Evolutionary conservation across 2,329 filamentous ascomycete genomes (phyloP).

Genomic region (Botrytis paeoniae): DNA sequence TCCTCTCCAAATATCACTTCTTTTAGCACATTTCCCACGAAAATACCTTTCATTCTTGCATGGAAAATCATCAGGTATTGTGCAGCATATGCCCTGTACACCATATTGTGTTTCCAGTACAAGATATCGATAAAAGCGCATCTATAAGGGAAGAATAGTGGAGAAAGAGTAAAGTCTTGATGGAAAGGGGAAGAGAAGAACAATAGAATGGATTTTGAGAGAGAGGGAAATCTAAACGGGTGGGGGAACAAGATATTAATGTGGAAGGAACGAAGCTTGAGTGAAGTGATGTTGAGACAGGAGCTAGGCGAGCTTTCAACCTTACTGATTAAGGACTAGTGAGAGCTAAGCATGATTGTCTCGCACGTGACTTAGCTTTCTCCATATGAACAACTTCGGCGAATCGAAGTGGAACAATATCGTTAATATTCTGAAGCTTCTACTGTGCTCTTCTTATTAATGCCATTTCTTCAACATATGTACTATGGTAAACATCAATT

Average conservation of each 20-base stretch:
- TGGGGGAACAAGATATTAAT: not conserved
- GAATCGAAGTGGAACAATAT: not conserved
- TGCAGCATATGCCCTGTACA: not conserved
- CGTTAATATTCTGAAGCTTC: not conserved
- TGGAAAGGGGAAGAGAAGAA: not conserved
- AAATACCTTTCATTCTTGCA: not conserved
- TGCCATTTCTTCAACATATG: not conserved
- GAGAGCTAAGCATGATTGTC: not conserved
- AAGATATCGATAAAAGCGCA: not conserved
- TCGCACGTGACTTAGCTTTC: not conserved
- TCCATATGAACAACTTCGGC: not conserved
- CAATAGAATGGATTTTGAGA: not conserved
- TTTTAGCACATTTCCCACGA: not conserved
- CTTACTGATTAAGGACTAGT: not conserved
- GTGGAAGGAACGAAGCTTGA: not conserved
- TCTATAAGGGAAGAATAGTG: not conserved
- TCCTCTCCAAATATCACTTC: not conserved
- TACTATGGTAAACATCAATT: not conserved
- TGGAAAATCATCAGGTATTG: not conserved
- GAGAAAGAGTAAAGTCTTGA: not conserved
- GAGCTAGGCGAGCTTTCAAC: not conserved
- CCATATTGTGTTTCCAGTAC: not conserved
- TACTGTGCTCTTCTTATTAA: not conserved
- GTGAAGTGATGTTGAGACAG: constrained; percentile 7
- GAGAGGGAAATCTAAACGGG: not conserved